These are phyloP conservation scores for Lasiodiplodia theobromae DNA, from an alignment of 2,329 filamentous ascomycete genomes.

Conservation along the genomic window DNA sequence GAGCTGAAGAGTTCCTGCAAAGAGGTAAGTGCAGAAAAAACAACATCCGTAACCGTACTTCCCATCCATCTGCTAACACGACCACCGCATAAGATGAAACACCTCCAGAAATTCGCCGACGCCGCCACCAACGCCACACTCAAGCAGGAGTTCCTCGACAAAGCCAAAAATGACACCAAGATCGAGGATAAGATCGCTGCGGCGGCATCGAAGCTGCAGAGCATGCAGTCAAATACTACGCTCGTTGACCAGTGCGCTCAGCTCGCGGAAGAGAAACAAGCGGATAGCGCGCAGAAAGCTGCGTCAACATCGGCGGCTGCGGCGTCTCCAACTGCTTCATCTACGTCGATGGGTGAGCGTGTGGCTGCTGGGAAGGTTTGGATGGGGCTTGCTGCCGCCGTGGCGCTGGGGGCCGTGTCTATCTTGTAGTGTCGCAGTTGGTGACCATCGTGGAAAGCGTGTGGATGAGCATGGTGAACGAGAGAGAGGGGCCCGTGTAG, in stretches of 20 bases:
- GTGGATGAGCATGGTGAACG: too few species aligned
- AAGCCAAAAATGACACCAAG: constrained; percentile 12
- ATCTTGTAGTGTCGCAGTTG: neutral
- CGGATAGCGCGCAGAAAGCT: constrained; percentile 2
- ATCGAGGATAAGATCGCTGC: constrained; percentile 3
- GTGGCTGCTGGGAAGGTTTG: neutral
- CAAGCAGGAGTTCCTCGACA: constrained; percentile 11
- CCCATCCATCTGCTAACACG: neutral
- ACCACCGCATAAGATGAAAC: neutral
- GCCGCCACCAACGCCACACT: constrained; percentile 8
- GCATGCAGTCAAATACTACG: constrained; percentile 6
- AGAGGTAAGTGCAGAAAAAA: neutral
- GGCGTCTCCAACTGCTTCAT: neutral
- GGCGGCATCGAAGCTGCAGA: neutral
- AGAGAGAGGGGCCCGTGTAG: too few species aligned
- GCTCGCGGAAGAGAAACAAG: constrained; percentile 2
- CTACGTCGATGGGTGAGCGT: neutral
- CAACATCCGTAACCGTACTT: too few species aligned
- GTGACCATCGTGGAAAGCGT: too few species aligned
- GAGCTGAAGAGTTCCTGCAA: constrained; percentile 17
- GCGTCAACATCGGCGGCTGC: constrained; percentile 2
- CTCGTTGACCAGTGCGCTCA: constrained; percentile 1
- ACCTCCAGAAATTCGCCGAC: constrained; percentile 12
- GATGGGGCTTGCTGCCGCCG: neutral
- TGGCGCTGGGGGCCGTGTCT: neutral